phyloP scores from a whole-genome alignment of 2,329 filamentous ascomycete genomes.

The Pestalotiopsis sp. region DNA sequence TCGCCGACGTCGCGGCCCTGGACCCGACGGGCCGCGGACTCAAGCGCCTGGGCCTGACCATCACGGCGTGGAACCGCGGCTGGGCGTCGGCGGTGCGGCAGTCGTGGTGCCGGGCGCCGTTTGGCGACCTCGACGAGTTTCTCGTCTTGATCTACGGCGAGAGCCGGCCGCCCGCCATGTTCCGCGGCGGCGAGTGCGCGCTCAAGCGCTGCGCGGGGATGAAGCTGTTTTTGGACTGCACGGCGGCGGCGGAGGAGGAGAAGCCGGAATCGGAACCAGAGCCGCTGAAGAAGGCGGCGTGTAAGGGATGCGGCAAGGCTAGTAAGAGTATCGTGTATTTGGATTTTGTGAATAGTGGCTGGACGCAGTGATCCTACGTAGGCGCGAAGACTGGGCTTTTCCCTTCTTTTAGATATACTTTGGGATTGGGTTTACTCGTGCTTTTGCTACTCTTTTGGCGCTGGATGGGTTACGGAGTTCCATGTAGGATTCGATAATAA shows the following conservation, averaged over 20 bases:
- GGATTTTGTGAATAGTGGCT: background rate
- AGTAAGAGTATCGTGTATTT: background rate
- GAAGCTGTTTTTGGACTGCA: slow-evolving; percentile 26
- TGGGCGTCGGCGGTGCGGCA: slow-evolving; percentile 27
- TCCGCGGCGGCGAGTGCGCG: slow-evolving; percentile 27
- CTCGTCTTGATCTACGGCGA: slow-evolving; percentile 34
- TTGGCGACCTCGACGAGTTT: slow-evolving; percentile 31
- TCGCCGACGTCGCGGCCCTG: slow-evolving; percentile 22
- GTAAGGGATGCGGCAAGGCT: background rate
- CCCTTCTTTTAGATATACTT: no score
- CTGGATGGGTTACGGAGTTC: no score
- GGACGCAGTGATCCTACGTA: background rate
- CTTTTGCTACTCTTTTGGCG: no score
- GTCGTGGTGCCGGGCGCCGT: slow-evolving; percentile 22
- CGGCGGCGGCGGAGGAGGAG: slow-evolving; percentile 10
- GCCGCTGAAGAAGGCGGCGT: no score
- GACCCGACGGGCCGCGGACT: slow-evolving; percentile 26
- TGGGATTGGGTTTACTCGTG: no score
- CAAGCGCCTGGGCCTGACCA: slow-evolving; percentile 28
- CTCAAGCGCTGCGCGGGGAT: slow-evolving; percentile 23
- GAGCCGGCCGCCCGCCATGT: slow-evolving; percentile 27
- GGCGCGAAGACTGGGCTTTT: no score
- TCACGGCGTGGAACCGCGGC: slow-evolving; percentile 26
- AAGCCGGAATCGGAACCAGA: no score
- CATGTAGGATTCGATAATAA: no score